A percentile compares a stretch with the other conserved stretches of the same genome.
phyloP scores from a whole-genome alignment of 2,329 filamentous ascomycete species.

The Penicillium sp. region DNA sequence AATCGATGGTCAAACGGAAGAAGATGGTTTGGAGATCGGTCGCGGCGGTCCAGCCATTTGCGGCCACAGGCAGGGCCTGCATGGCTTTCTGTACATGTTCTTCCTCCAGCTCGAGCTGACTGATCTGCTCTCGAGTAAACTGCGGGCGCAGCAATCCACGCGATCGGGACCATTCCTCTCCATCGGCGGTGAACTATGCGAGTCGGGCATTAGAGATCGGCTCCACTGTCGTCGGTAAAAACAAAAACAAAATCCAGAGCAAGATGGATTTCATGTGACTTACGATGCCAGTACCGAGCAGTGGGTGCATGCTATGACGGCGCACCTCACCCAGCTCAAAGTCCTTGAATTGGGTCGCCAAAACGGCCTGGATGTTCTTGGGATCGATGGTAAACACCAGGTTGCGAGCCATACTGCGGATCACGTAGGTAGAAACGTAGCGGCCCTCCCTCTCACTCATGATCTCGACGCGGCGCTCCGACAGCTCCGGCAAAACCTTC shows the following conservation, averaged over 20 bases:
- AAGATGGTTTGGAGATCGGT: conserved; percentile 76
- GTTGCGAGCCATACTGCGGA: conserved; percentile 29
- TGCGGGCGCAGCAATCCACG: conserved; percentile 83
- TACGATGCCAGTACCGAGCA: conserved; percentile 51
- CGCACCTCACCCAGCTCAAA: conserved; percentile 79
- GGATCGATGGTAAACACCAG: conserved; percentile 38
- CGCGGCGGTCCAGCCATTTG: conserved; percentile 50
- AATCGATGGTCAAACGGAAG: conserved; percentile 83
- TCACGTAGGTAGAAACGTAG: conserved; percentile 28
- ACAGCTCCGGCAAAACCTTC: conserved; percentile 25
- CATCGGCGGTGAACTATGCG: conserved; percentile 65
- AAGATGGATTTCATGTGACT: conserved; percentile 16
- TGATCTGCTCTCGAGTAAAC: conserved; percentile 81
- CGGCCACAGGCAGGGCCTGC: conserved; percentile 63
- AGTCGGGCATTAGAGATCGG: background rate
- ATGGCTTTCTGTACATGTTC: conserved; percentile 75
- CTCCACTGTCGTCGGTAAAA: background rate
- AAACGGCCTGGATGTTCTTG: conserved; percentile 77
- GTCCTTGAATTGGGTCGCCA: conserved; percentile 80
- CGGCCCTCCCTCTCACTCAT: conserved; percentile 30
- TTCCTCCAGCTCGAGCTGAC: conserved; percentile 80
- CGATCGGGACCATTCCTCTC: conserved; percentile 73
- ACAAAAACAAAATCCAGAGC: background rate
- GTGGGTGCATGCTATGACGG: conserved; percentile 58
- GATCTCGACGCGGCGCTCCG: conserved; percentile 20